Conservation (phyloP, 495 filamentous ascomycete genomes). For the Choiromyces venosus region DNA sequence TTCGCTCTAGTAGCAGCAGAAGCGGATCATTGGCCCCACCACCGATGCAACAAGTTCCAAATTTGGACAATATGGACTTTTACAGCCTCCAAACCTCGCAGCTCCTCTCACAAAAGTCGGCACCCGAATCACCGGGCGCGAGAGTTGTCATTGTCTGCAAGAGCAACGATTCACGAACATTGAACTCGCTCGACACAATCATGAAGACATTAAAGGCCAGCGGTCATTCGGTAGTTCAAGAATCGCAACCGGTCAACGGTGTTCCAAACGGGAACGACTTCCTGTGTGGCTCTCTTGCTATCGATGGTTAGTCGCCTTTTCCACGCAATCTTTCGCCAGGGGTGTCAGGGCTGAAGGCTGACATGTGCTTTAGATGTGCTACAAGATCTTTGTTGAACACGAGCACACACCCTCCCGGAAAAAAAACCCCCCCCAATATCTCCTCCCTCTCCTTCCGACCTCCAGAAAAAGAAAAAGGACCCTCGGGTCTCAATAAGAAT, state of each 20-base stretch:
- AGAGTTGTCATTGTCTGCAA: conserved; percentile 37
- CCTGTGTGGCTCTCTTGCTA: conserved; percentile 25
- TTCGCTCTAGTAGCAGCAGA: conserved; percentile 14
- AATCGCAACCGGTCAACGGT: conserved; percentile 22
- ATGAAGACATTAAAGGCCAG: conserved; percentile 33
- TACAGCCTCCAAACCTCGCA: conserved; percentile 22
- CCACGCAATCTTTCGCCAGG: background rate
- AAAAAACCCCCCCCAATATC: background rate
- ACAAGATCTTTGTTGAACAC: conserved; percentile 24
- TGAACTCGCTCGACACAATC: conserved; percentile 31
- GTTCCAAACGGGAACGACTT: conserved; percentile 18
- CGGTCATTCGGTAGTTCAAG: conserved; percentile 30
- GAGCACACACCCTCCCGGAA: background rate
- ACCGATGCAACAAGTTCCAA: conserved; percentile 11
- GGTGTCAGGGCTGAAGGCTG: conserved; percentile 9
- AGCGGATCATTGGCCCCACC: conserved; percentile 23
- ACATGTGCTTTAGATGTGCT: conserved; percentile 27
- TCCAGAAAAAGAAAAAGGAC: background rate
- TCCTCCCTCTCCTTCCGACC: background rate
- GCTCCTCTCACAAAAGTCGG: conserved; percentile 5
- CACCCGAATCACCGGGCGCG: conserved; percentile 11
- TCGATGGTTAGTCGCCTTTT: conserved; percentile 26
- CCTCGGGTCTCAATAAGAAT: background rate
- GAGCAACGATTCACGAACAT: conserved; percentile 28
- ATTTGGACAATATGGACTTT: conserved; percentile 21